Percentiles rank a stretch among this genome's conserved stretches.
These are phyloP conservation scores for Castanopsis chinensis DNA, from an alignment of 306 rosid genomes.

Conservation along the genomic window DNA sequence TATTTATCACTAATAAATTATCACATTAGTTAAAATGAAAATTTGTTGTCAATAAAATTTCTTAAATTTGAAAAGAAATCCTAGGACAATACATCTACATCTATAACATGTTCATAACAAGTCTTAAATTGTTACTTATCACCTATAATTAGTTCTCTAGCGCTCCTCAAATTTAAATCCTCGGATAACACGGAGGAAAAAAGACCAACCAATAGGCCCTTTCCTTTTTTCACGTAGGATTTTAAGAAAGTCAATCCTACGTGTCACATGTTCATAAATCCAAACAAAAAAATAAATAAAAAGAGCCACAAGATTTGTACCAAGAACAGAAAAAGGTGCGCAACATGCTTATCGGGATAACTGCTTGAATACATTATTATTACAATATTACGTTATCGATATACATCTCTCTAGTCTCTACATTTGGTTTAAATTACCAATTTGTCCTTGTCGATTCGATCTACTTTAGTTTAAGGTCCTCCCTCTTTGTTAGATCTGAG, in stretches of 20 bases:
- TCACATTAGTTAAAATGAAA: too few species aligned
- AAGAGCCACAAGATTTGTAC: not conserved
- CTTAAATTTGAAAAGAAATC: too few species aligned
- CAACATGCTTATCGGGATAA: slow-evolving; percentile 28
- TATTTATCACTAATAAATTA: too few species aligned
- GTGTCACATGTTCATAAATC: not conserved
- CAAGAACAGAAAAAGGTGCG: not conserved
- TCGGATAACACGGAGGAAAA: slow-evolving; percentile 27
- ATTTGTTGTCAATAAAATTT: too few species aligned
- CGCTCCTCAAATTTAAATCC: not conserved
- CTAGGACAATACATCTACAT: too few species aligned
- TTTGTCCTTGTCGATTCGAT: not conserved
- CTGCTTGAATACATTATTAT: slow-evolving; percentile 11
- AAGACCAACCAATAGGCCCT: slow-evolving; percentile 12
- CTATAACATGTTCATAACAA: too few species aligned
- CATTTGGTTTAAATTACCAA: not conserved
- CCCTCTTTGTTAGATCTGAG: not conserved
- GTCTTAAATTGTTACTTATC: too few species aligned
- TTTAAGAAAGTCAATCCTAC: slow-evolving; percentile 5
- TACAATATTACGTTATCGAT: too few species aligned
- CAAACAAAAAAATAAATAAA: too few species aligned
- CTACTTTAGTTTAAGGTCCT: not conserved
- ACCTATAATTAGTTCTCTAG: too few species aligned
- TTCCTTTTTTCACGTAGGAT: slow-evolving; percentile 21
- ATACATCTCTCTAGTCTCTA: not conserved